Base-by-base conservation (phyloP, 495 filamentous ascomycete genomes). In the Friedmanniomyces endolithicus region DNA sequence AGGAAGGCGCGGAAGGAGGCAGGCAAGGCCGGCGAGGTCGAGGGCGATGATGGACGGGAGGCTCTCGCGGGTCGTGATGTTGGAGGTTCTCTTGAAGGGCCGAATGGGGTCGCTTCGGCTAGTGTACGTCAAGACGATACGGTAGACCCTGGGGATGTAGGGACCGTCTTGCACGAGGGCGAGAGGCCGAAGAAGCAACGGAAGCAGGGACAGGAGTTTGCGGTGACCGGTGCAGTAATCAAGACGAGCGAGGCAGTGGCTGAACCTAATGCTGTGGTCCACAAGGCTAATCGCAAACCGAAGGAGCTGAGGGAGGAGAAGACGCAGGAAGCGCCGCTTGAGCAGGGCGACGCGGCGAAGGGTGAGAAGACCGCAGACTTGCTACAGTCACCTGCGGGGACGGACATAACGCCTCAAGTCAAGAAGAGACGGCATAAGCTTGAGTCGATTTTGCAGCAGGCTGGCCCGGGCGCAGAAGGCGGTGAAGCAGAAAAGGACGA, bases 391-490 rank as follows among this genome's bases (percentile, higher is more conserved):
- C 44, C 12, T 14, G 20, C 24, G 16, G 27, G 35, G 43, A 27
- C 39, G 2, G 40, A 35, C 17, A 12, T 17, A 27, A 22, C 34
- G 33, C 24, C 48, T 20, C 29, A 61, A 40, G 39, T 16, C 64
- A 71, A 43, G 59, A 67, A 58, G 35, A n/a, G 44, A 31, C 52
- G 53, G 0, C 60, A 63, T 6, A 65, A 50, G 57, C 60, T 63
- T 3, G 52, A 63, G 49, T 2, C 48, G 8, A 44, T 45, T 16
- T 22, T 61, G 16, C 1, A 56, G 31, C 16, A 49, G 17, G 14
- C 14, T 2, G 14, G 60, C 57, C 31, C 55, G 61, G 37, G 57
- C 55, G 12, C 56, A 63, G 9, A 50, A 63, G 0, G 63, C 67
- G 34, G 54, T 61, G 0, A 66, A 66, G 34, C 33, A 24, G 45